phyloP scores from a whole-genome alignment of 768 basidiomycete genomes.

The Mycena venus region DNA sequence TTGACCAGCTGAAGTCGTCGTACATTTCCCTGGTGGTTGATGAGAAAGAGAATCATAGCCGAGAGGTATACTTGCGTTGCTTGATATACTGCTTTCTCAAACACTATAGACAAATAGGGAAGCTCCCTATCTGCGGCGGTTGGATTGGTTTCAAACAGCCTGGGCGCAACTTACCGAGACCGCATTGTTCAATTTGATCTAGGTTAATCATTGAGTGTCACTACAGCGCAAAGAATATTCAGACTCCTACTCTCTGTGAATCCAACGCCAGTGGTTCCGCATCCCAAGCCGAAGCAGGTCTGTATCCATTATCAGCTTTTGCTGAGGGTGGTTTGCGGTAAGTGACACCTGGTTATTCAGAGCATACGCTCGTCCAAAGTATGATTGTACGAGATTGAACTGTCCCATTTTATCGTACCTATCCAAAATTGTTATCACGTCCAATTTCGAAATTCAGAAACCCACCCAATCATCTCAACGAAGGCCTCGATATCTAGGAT shows the following conservation, averaged over 20 bases:
- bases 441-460: background rate
- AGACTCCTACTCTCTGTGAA: background rate
- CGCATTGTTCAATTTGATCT: background rate
- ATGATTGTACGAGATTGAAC: constrained; percentile 2
- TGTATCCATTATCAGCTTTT: background rate
- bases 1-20: constrained; percentile 6
- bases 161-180: background rate
- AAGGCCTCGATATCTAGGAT: background rate
- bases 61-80: background rate
- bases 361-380: background rate
- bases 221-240: background rate
- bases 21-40: background rate
- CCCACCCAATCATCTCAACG: background rate
- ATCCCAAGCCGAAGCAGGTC: background rate
- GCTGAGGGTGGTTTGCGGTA: background rate
- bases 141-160: background rate
- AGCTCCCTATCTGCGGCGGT: background rate
- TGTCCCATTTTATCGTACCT: background rate
- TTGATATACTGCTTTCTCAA: background rate
- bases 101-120: background rate
- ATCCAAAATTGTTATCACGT: background rate
- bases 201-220: background rate
- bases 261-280: background rate
- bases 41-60: background rate
- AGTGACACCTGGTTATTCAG: background rate